phyloP scores from a whole-genome alignment of 345 rosid genomes.

The Moricandia arvensis region DNA sequence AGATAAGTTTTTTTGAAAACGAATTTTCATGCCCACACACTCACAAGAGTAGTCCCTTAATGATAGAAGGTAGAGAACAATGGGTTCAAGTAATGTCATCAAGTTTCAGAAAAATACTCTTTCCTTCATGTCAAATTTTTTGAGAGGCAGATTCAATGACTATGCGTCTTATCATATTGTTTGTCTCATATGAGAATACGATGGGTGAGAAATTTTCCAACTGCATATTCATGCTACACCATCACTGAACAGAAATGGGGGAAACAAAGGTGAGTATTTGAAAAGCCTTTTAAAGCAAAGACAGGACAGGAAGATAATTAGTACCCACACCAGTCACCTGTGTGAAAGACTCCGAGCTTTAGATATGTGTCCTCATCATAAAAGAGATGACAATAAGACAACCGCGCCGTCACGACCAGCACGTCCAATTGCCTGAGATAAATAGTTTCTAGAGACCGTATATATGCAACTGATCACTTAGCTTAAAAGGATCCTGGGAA shows the following conservation, averaged over 20 bases:
- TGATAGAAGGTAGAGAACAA: constrained; percentile 6
- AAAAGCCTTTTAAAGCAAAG: constrained; percentile 10
- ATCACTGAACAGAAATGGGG: constrained; percentile 53
- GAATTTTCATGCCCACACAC: constrained; percentile 1
- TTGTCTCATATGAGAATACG: constrained; percentile 54
- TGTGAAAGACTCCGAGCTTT: constrained; percentile 87
- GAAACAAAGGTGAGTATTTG: neutral
- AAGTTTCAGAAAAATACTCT: constrained; percentile 50
- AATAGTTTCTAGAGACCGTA: constrained; percentile 25
- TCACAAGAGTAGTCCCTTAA: constrained; percentile 14
- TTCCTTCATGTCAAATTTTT: constrained; percentile 84
- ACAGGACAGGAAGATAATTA: neutral
- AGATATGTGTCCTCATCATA: constrained; percentile 67
- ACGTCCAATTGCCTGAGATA: constrained; percentile 81
- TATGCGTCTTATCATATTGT: constrained; percentile 53
- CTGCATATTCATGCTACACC: constrained; percentile 92
- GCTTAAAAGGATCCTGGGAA: constrained; percentile 2
- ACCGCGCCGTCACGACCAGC: constrained; percentile 94
- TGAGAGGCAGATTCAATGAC: constrained; percentile 76
- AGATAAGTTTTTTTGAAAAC: neutral
- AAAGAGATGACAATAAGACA: constrained; percentile 84
- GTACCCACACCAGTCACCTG: constrained; percentile 53
- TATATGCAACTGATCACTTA: constrained; percentile 17
- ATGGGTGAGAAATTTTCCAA: constrained; percentile 75
- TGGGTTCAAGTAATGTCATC: constrained; percentile 5